Evolutionary conservation across 768 basidiomycete genomes (phyloP), one percentile per base, ranked within the genome.

Genomic region (Leccinum subgranulosum): DNA sequence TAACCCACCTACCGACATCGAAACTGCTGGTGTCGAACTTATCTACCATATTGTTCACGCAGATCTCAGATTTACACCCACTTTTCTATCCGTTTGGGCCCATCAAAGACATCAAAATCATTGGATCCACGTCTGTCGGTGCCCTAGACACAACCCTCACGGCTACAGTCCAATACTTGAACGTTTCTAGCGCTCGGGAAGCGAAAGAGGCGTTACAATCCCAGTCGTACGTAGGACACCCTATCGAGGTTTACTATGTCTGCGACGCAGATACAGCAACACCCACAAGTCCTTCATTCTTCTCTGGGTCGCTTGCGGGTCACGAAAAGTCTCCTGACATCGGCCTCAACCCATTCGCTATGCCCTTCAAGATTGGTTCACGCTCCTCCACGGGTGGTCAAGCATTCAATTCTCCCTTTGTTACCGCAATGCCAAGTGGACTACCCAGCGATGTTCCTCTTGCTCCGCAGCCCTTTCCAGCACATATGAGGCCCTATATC

Each of bases 31-130:
- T 90, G 50, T 80, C 77, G 57, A 86, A 88, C 58, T 72, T 92
- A 61, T 84, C 90, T 45, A 75, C 79, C 28, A 64, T 88, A 45
- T 72, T 91, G 43, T 91, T 91, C 69, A 82, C 86, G 55, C 81
- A 86, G 66, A 71, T 76, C 48, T 77, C 81, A 52, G 89, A 91
- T 65, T 71, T 90, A 61, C 79, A 87, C 51, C 88, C 88, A n/a
- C 76, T 91, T 39, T 80, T 91, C 57, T 82, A 77, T 69, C 89
- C 89, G 23, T 91, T 85, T 65, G 89, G 89, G 14, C 73, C 77
- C 29, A 82, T 89, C 67, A 84, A 84, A 65, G 81, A 81, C 54
- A 78, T 90, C 53, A 81, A 82, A 60, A 78, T 78, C 41, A 57
- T 86, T 12, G 71, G 78, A 31, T 49, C 68, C 36, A 61, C 57